Base-by-base conservation (phyloP, 1,284 basidiomycete genomes). In the Pascua guehoae region DNA sequence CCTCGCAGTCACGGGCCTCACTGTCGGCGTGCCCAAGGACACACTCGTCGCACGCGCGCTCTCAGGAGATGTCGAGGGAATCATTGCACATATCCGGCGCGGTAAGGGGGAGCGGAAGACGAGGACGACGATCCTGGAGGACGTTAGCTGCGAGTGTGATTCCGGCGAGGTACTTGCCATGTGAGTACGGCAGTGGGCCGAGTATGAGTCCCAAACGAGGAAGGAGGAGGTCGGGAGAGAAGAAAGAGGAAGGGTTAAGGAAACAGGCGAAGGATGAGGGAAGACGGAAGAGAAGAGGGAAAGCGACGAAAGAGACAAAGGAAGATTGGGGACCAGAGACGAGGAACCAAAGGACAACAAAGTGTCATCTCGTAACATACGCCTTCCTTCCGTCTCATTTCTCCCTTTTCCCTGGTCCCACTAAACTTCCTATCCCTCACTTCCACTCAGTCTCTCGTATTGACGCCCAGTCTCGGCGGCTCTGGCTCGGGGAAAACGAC, bases 401-500 rank as follows among this genome's bases (percentile, higher is more conserved):
- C 24, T 32, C 7, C 24, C 24, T 32, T 7, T 32, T 32, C 24
- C 24, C 24, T 32, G 4, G 7, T 7, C 7, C 24, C 24, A 32
- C 24, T 32, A 32, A 32, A 32, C 24, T 32, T 7, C 24, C 24
- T 7, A 3, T 32, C 24, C 50, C 18, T 36, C 16, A 43, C 39
- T 41, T 41, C 7, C 32, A 16, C 42, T n/a, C n/a, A 17, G 9
- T 39, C 12, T 18, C 14, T 43, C 45, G 8, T 41, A 7, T 7
- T 49, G n/a, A 14, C n/a, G 11, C 9, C 10, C 51, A 75, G 73
- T 46, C 69, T 76, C 10, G 75, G 74, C 16, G 71, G 72, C 4
- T 75, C 71, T 7, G 76, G 77, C 10, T 72, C 70, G 10, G 77
- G 78, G 15, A 79, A 79, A 60, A 78, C 77, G 14, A 78, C 78